These are phyloP conservation scores for Diplodia seriata DNA, from an alignment of 2,329 filamentous ascomycete species.

Conservation along the genomic window DNA sequence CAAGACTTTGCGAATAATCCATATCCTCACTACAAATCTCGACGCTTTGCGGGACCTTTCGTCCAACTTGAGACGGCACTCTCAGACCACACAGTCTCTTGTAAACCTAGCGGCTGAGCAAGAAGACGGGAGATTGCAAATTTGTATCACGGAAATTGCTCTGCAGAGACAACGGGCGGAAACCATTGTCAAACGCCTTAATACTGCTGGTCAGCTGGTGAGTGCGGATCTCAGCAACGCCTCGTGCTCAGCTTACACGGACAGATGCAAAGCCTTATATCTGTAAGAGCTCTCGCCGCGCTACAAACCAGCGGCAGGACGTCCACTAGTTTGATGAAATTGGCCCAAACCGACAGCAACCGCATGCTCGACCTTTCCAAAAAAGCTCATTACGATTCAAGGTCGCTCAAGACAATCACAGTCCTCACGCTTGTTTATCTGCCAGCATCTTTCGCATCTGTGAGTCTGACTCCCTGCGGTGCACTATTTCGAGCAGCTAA, in stretches of 20 bases:
- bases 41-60: too few relatives aligned
- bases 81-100: too few relatives aligned
- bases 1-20: too few relatives aligned
- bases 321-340: constrained; percentile 31
- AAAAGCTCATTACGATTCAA: constrained; percentile 33
- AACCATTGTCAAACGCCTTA: background rate
- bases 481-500: background rate
- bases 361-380: constrained; percentile 34
- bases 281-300: constrained; percentile 32
- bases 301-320: constrained; percentile 32
- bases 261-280: constrained; percentile 32
- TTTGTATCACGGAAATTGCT: too few relatives aligned
- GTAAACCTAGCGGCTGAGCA: too few relatives aligned
- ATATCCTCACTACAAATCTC: too few relatives aligned
- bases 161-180: too few relatives aligned
- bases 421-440: constrained; percentile 34
- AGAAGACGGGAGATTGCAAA: too few relatives aligned
- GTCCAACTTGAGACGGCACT: too few relatives aligned
- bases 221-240: background rate
- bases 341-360: constrained; percentile 33
- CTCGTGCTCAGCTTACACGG: background rate
- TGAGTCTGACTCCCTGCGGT: background rate
- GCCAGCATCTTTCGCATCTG: constrained; percentile 35
- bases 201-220: background rate
- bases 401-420: constrained; percentile 35